Base-by-base conservation (phyloP, 768 basidiomycete genomes). In the Suillus spraguei region DNA sequence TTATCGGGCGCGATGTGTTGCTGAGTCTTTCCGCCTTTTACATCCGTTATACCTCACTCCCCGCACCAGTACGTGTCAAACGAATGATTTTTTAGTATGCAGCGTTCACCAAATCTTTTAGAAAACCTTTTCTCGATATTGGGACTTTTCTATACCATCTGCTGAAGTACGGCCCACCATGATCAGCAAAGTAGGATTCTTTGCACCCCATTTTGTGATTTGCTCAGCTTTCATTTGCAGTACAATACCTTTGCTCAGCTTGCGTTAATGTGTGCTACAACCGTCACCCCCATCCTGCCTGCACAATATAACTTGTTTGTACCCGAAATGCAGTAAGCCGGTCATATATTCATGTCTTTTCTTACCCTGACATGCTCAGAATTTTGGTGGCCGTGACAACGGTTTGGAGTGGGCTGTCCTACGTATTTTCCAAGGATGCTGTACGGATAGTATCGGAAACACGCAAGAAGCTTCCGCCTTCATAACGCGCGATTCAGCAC, bases 101-200 rank as follows among this genome's bases (percentile, higher is more conserved):
- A n/a, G n/a, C 65, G 61, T 53, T 49, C 50, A 41, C 28, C n/a
- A 52, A 13, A 3, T 35, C 33, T 6, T 52, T 13, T 74, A 96
- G 92, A 93, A 94, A 94, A 97, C 95, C 0, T 90, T 94, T 71
- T 74, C 79, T 32, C 87, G 97, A 39, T 99, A 99, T 77, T 99
- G 96, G 93, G 93, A 98, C 73, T 94, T 97, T 66, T 92, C 92
- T 11, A 87, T 97, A 59, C 95, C 97, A 2, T 97, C 95, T 1
- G 97, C 95, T 1, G 96, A 97, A 76, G 95, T 99, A 14, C 86
- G 86, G 36, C 97, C 97, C 0, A 99, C 97, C 13, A 77, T 76
- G n/a, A 95, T 99, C 59, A 97, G 94, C 81, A 99, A 97, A 82
- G 93, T 91, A 46, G 47, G 63, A 59, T 6, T 64, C 49, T 41